Conservation (phyloP, 805 yeast genomes). For the Torulaspora delbrueckii region DNA sequence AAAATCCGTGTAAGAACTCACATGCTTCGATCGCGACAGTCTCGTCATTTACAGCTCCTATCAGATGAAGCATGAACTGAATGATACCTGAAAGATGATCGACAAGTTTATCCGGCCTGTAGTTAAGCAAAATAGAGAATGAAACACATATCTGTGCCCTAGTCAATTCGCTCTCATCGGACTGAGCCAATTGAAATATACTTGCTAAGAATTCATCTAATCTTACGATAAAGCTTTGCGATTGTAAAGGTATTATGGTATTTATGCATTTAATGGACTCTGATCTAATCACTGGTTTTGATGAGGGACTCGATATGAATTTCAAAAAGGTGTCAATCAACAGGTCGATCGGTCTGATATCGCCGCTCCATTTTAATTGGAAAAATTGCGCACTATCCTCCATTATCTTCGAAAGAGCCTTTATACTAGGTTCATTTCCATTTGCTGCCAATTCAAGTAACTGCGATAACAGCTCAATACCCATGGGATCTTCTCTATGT, state of each 20-base stretch:
- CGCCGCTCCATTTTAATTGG: constrained; percentile 58
- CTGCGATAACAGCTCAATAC: constrained; percentile 61
- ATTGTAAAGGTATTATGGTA: constrained; percentile 63
- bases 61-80: constrained; percentile 73
- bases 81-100: constrained; percentile 86
- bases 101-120: constrained; percentile 70
- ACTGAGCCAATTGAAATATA: constrained; percentile 62
- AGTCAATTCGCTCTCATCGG: constrained; percentile 51
- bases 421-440: constrained; percentile 45
- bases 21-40: constrained; percentile 87
- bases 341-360: constrained; percentile 53
- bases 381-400: constrained; percentile 74
- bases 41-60: constrained; percentile 54
- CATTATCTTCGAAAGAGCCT: constrained; percentile 80
- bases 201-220: constrained; percentile 61
- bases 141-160: constrained; percentile 73
- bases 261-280: constrained; percentile 67
- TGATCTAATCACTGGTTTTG: constrained; percentile 48
- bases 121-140: constrained; percentile 64
- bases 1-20: constrained; percentile 76
- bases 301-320: constrained; percentile 39
- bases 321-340: constrained; percentile 63
- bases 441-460: constrained; percentile 55
- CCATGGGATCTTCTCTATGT: constrained; percentile 42
- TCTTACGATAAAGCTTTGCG: constrained; percentile 59